phyloP scores from a whole-genome alignment of 805 yeast species.

The Candida insectalens region DNA sequence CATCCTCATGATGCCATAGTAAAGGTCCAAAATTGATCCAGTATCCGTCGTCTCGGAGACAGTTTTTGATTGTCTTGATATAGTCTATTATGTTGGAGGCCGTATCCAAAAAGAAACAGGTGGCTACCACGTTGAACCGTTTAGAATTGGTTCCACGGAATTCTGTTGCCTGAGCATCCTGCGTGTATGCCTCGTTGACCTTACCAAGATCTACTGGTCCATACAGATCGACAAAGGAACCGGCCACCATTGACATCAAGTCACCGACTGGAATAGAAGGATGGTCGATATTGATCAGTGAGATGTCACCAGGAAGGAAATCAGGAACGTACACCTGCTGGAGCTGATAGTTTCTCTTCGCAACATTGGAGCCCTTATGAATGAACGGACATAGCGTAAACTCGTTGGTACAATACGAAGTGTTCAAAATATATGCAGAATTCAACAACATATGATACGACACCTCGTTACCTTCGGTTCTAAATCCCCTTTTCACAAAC shows the following conservation, averaged over 20 bases:
- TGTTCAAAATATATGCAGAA: conserved; percentile 45
- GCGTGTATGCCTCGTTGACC: conserved; percentile 26
- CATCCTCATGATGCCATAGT: conserved; percentile 63
- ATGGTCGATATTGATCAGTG: conserved; percentile 22
- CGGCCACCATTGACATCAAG: conserved; percentile 63
- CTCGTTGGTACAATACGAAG: conserved; percentile 28
- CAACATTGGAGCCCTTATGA: conserved; percentile 39
- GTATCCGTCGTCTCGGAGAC: conserved; percentile 33
- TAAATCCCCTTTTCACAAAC: conserved; percentile 42
- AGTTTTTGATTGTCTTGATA: conserved; percentile 35
- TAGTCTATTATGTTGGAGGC: conserved; percentile 52
- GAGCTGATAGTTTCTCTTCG: conserved; percentile 34
- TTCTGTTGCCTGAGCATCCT: conserved; percentile 28
- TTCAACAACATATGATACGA: conserved; percentile 55
- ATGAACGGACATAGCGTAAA: conserved; percentile 43
- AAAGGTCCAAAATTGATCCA: conserved; percentile 67
- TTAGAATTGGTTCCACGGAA: conserved; percentile 32
- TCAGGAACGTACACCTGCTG: conserved; percentile 49
- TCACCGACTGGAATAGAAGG: conserved; percentile 36
- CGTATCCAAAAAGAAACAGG: conserved; percentile 58
- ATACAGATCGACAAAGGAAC: conserved; percentile 60
- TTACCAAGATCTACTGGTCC: conserved; percentile 35
- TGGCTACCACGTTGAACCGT: conserved; percentile 36
- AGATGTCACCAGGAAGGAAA: conserved; percentile 31
- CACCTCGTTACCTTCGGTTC: conserved; percentile 60